Percentiles rank a stretch among this genome's conserved stretches.
Evolutionary conservation across 345 rosid species (phyloP).

Genomic region (Ceriops tagal): DNA sequence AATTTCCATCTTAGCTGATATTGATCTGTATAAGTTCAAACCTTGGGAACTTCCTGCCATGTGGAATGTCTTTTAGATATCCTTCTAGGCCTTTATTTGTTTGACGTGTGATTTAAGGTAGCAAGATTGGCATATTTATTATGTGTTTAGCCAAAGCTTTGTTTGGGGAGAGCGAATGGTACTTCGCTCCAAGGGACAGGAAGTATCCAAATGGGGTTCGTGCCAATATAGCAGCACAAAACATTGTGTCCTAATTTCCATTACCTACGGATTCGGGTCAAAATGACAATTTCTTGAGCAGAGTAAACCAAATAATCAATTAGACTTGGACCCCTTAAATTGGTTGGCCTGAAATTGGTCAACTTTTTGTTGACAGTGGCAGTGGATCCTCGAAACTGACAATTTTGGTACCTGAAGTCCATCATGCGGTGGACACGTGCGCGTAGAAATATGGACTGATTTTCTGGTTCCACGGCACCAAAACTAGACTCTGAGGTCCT

Average conservation of each 20-base stretch:
- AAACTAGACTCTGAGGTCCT: neutral
- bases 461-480: neutral
- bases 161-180: conserved; percentile 42
- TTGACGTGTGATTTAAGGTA: neutral
- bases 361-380: no score
- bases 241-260: no score
- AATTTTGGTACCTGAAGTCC: no score
- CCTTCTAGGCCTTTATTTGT: neutral
- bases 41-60: conserved; percentile 50
- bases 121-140: neutral
- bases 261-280: no score
- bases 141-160: conserved; percentile 23
- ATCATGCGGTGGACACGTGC: no score
- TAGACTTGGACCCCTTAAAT: no score
- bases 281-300: no score
- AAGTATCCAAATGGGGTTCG: conserved; percentile 44
- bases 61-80: neutral
- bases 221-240: conserved; percentile 34
- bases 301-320: no score
- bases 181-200: conserved; percentile 36
- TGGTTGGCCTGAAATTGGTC: no score
- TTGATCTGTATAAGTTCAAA: conserved; percentile 41
- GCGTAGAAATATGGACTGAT: no score
- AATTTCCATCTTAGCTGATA: conserved; percentile 33
- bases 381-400: no score